phyloP scores from a whole-genome alignment of 2,329 filamentous ascomycete genomes.

The Hypomyces rosellus region DNA sequence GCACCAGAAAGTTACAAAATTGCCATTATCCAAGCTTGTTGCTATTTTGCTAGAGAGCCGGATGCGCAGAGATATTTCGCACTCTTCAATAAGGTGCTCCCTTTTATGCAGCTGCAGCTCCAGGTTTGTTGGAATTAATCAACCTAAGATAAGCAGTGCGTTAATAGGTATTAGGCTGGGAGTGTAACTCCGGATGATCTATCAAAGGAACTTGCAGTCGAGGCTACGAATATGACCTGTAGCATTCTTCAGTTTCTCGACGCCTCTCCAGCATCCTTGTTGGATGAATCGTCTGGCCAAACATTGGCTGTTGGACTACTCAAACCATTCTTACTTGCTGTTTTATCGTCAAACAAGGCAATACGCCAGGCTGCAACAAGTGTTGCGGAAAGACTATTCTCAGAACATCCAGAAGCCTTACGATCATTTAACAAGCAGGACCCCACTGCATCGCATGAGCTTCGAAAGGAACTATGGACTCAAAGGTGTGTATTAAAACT shows the following conservation, averaged over 20 bases:
- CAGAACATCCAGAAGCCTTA: conserved; percentile 22
- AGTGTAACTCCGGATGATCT: conserved; percentile 4
- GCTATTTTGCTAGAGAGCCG: conserved; percentile 52
- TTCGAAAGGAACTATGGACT: conserved; percentile 44
- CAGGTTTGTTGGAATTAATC: conserved; percentile 36
- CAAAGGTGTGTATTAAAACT: conserved; percentile 40
- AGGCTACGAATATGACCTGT: conserved; percentile 21
- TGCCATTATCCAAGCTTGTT: conserved; percentile 55
- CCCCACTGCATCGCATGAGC: conserved; percentile 20
- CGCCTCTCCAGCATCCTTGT: conserved; percentile 36
- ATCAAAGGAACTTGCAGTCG: not conserved
- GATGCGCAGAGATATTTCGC: conserved; percentile 44
- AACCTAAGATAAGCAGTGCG: conserved; percentile 7
- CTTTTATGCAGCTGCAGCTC: conserved; percentile 51
- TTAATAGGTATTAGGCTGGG: conserved; percentile 5
- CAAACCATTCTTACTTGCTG: conserved; percentile 46
- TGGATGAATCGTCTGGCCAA: conserved; percentile 24
- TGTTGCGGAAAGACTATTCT: conserved; percentile 44
- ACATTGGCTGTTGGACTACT: conserved; percentile 31
- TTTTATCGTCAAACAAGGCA: conserved; percentile 45
- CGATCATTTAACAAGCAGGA: conserved; percentile 20
- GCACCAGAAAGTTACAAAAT: conserved; percentile 56
- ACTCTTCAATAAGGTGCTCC: conserved; percentile 50
- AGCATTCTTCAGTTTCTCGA: conserved; percentile 52
- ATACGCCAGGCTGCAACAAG: conserved; percentile 42